A percentile compares a stretch with the other conserved stretches of the same genome.
These are phyloP conservation scores for Leccinum incarnatum DNA, from an alignment of 768 basidiomycete genomes.

Conservation along the genomic window DNA sequence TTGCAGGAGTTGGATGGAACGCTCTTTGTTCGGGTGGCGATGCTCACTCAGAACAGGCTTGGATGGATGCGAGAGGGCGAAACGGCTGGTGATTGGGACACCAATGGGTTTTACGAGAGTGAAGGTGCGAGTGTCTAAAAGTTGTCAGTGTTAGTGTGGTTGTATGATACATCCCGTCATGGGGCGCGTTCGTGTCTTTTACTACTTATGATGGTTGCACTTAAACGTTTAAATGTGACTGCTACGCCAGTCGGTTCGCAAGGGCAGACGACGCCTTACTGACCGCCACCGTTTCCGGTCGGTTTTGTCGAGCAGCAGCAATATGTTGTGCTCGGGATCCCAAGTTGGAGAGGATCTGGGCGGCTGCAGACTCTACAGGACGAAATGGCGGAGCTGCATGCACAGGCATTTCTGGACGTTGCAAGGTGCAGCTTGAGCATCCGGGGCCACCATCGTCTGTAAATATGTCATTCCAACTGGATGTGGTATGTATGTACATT, in stretches of 20 bases:
- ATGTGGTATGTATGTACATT: background rate
- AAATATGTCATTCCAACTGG: background rate
- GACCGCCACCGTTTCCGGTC: too few relatives aligned
- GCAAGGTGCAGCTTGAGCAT: background rate
- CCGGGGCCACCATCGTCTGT: background rate
- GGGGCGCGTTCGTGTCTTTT: too few relatives aligned
- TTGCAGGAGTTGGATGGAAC: slow-evolving; percentile 49
- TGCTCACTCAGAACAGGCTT: slow-evolving; percentile 43
- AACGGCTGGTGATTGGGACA: slow-evolving; percentile 21
- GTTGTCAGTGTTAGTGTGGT: slow-evolving; percentile 15
- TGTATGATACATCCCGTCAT: slow-evolving; percentile 6
- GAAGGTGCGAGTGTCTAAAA: background rate
- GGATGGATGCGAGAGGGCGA: slow-evolving; percentile 43
- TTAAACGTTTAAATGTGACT: too few relatives aligned
- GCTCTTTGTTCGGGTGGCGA: slow-evolving; percentile 58
- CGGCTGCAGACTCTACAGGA: slow-evolving; percentile 9
- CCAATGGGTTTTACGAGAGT: slow-evolving; percentile 16
- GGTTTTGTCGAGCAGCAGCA: too few relatives aligned
- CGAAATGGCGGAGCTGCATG: slow-evolving; percentile 13
- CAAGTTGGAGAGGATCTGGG: slow-evolving; percentile 24
- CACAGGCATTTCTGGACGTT: slow-evolving; percentile 13
- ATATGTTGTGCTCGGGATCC: too few relatives aligned
- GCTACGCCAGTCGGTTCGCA: too few relatives aligned
- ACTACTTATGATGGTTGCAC: too few relatives aligned
- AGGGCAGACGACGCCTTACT: too few relatives aligned